phyloP scores from a whole-genome alignment of 2,329 filamentous ascomycete species.

The Fusarium caatingaense region DNA sequence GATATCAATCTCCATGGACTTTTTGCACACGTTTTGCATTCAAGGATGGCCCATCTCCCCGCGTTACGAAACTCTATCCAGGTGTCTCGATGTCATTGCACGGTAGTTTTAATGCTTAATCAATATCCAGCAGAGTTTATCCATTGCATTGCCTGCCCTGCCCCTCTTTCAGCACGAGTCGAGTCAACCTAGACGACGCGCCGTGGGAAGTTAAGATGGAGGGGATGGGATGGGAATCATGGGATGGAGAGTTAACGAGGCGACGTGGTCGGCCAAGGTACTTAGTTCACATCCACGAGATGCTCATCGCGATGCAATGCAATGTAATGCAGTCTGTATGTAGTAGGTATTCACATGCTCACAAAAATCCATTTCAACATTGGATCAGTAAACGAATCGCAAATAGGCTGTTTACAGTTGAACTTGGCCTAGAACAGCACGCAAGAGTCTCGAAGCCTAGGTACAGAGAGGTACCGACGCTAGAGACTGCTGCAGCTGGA shows the following conservation, averaged over 20 bases:
- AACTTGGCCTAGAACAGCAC: constrained; percentile 13
- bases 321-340: not conserved
- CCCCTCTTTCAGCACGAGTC: constrained; percentile 6
- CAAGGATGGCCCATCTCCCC: constrained; percentile 21
- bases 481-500: constrained; percentile 2
- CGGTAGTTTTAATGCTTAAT: constrained; percentile 10
- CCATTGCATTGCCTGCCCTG: not conserved
- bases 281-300: not conserved
- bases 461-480: not conserved
- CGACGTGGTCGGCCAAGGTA: not conserved
- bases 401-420: constrained; percentile 16
- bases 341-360: not conserved
- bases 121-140: constrained; percentile 11
- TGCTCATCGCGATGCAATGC: constrained; percentile 5
- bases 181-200: constrained; percentile 7
- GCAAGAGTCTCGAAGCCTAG: constrained; percentile 22
- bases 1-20: constrained; percentile 11
- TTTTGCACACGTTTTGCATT: constrained; percentile 7
- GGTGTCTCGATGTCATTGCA: constrained; percentile 15
- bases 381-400: constrained; percentile 4
- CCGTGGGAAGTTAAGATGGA: not conserved
- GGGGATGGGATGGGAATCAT: too few relatives aligned
- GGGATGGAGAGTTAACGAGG: not conserved
- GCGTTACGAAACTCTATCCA: constrained; percentile 28
- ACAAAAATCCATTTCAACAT: not conserved